These are phyloP conservation scores for Firmiana major DNA, from an alignment of 345 rosid species.

Conservation along the genomic window DNA sequence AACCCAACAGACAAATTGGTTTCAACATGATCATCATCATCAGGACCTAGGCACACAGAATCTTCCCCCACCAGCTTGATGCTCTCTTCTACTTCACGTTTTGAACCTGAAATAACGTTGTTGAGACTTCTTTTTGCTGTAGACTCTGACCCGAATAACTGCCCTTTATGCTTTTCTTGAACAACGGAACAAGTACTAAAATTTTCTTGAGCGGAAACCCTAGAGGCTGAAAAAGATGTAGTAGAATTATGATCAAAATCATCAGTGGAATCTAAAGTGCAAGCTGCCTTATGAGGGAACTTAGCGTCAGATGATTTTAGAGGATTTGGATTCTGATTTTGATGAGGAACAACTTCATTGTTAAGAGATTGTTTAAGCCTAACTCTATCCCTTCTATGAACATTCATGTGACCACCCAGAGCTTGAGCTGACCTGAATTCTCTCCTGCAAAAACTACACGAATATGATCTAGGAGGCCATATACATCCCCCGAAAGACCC, in stretches of 20 bases:
- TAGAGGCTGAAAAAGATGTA: constrained; percentile 21
- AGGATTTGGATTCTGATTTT: constrained; percentile 9
- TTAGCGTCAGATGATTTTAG: neutral
- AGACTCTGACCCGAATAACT: constrained; percentile 5
- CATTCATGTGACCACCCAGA: constrained; percentile 79
- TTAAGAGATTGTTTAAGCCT: constrained; percentile 47
- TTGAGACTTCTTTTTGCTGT: neutral
- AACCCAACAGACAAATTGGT: constrained; percentile 34
- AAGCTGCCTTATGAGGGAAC: too few species aligned
- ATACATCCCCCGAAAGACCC: constrained; percentile 41
- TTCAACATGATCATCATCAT: constrained; percentile 13
- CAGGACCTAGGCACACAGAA: neutral
- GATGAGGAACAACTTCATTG: neutral
- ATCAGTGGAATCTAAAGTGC: neutral
- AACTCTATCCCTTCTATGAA: constrained; percentile 69
- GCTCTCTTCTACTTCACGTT: constrained; percentile 3
- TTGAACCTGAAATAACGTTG: constrained; percentile 6
- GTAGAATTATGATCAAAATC: constrained; percentile 12
- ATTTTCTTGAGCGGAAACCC: constrained; percentile 33
- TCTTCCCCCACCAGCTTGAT: neutral
- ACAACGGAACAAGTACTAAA: neutral
- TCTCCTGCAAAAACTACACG: constrained; percentile 60
- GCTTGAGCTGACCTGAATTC: constrained; percentile 82
- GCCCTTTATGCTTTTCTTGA: constrained; percentile 6
- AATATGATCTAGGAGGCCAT: constrained; percentile 71